A percentile compares a stretch with the other conserved stretches of the same genome.
These are phyloP conservation scores for Exophiala calicioides DNA, from an alignment of 2,329 filamentous ascomycete species.

Conservation along the genomic window DNA sequence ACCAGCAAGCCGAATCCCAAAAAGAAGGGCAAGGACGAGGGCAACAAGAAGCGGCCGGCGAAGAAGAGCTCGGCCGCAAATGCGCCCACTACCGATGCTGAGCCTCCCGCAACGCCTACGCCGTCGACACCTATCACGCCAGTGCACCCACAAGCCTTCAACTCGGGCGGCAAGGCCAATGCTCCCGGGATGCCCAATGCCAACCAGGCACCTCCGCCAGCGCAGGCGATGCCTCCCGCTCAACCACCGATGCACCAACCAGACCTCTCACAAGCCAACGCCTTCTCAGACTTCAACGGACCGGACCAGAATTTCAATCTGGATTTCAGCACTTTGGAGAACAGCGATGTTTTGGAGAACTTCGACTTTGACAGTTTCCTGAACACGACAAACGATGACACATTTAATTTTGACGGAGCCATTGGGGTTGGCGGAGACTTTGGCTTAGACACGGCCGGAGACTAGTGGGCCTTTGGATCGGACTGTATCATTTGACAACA, in stretches of 20 bases:
- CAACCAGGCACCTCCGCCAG: conserved; percentile 41
- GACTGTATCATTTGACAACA: conserved; percentile 26
- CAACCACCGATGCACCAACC: conserved; percentile 33
- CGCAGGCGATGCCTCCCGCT: conserved; percentile 31
- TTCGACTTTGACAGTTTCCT: conserved; percentile 70
- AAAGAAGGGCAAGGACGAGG: conserved; percentile 60
- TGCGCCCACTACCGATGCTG: conserved; percentile 48
- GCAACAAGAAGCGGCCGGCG: conserved; percentile 45
- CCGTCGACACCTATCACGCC: conserved; percentile 53
- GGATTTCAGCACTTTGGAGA: conserved; percentile 47
- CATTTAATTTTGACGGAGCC: conserved; percentile 46
- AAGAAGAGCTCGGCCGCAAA: conserved; percentile 47
- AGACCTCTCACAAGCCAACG: conserved; percentile 27
- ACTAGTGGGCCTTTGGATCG: conserved; percentile 14
- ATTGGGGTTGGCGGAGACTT: conserved; percentile 46
- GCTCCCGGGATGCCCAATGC: conserved; percentile 33
- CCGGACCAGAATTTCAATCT: conserved; percentile 30
- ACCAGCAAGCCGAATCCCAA: conserved; percentile 61
- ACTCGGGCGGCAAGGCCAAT: conserved; percentile 39
- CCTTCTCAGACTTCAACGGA: conserved; percentile 23
- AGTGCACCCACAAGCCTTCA: conserved; percentile 49
- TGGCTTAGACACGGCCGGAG: conserved; percentile 26
- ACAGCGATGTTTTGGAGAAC: conserved; percentile 50
- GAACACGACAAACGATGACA: conserved; percentile 54
- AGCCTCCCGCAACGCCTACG: conserved; percentile 50